Percentiles rank a stretch among this genome's conserved stretches.
Conservation (phyloP, 2,329 filamentous ascomycete genomes). For the Boeremia exigua region DNA sequence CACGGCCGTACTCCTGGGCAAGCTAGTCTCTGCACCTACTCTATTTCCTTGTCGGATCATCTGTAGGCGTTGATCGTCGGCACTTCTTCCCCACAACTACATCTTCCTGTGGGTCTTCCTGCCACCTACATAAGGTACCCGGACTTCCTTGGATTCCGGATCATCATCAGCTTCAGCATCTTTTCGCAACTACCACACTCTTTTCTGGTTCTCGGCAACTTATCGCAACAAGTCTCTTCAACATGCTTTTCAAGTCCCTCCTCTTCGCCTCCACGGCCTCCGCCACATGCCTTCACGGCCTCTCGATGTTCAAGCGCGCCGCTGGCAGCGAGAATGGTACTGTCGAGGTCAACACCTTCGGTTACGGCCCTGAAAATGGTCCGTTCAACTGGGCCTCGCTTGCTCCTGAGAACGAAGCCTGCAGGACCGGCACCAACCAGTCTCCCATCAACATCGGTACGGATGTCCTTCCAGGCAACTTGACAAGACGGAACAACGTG, state of each 20-base stretch:
- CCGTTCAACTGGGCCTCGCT: slow-evolving; percentile 62
- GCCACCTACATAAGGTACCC: slow-evolving; percentile 6
- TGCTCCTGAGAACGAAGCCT: slow-evolving; percentile 53
- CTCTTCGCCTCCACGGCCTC: slow-evolving; percentile 44
- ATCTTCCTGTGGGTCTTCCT: slow-evolving; percentile 5
- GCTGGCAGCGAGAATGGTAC: slow-evolving; percentile 7
- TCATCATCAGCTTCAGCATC: slow-evolving; percentile 2
- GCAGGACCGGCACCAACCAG: slow-evolving; percentile 58
- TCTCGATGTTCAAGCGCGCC: slow-evolving; percentile 45
- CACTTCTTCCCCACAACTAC: slow-evolving; percentile 9
- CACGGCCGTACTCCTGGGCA: slow-evolving; percentile 14
- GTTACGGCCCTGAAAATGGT: slow-evolving; percentile 53
- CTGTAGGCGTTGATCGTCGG: slow-evolving; percentile 23
- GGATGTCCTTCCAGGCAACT: slow-evolving; percentile 4
- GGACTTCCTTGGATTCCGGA: neutral
- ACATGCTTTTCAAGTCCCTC: slow-evolving; percentile 42
- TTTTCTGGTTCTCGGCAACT: neutral
- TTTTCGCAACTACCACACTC: neutral
- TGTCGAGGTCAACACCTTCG: slow-evolving; percentile 48
- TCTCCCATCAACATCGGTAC: slow-evolving; percentile 63
- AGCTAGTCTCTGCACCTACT: slow-evolving; percentile 23
- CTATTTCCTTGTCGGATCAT: slow-evolving; percentile 6
- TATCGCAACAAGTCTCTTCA: slow-evolving; percentile 16
- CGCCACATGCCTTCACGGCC: slow-evolving; percentile 52
- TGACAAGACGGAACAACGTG: slow-evolving; percentile 7